Conservation (phyloP, 225 moss, liverwort and hornwort genomes). For the Sphagnum contortum region DNA sequence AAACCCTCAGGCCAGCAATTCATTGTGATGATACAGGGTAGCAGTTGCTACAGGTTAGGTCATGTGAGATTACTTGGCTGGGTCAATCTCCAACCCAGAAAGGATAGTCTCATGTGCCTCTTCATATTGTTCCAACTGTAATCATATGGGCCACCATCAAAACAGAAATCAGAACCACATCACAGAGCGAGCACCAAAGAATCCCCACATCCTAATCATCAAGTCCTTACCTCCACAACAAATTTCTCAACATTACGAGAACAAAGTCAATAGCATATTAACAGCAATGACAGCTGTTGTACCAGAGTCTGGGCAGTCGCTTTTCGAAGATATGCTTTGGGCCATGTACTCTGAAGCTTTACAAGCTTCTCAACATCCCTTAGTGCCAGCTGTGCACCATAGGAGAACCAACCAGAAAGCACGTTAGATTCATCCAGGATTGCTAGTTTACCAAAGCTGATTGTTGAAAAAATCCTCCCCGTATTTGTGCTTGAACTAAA, state of each 20-base stretch:
- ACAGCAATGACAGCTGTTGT: conserved; percentile 2
- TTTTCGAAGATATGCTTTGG: conserved; percentile 66
- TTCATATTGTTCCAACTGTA: conserved; percentile 86
- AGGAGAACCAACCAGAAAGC: too few species aligned
- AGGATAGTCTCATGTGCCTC: conserved; percentile 56
- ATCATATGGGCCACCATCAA: not conserved
- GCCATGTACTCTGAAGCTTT: conserved; percentile 50
- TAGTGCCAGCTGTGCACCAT: conserved; percentile 48
- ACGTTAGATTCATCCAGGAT: too few species aligned
- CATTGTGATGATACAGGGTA: too few species aligned
- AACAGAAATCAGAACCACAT: too few species aligned
- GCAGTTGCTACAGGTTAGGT: not conserved
- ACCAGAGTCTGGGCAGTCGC: conserved; percentile 70
- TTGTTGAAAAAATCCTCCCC: too few species aligned
- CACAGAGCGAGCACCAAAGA: too few species aligned
- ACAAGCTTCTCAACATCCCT: conserved; percentile 83
- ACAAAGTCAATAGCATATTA: too few species aligned
- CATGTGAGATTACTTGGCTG: conserved; percentile 33
- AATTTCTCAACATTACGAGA: too few species aligned
- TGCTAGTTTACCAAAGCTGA: too few species aligned
- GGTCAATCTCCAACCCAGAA: conserved; percentile 68
- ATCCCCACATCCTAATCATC: too few species aligned
- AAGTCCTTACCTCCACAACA: too few species aligned
- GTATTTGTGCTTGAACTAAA: not conserved
- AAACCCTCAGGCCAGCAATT: too few species aligned